phyloP scores from a whole-genome alignment of 768 basidiomycete species.

The Mycena belliarum region DNA sequence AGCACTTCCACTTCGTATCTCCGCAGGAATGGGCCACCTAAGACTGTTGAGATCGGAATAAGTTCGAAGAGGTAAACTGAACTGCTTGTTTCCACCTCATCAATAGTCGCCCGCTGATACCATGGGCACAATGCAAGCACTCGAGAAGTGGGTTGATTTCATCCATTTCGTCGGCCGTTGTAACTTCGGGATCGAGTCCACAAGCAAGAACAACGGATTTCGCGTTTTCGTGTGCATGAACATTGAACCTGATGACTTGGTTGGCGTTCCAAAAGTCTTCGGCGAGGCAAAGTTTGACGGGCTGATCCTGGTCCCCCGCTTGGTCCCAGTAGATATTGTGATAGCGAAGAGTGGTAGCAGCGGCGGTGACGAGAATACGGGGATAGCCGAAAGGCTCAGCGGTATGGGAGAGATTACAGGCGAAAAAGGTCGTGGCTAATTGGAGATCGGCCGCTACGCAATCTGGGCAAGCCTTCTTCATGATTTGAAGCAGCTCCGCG shows the following conservation, averaged over 20 bases:
- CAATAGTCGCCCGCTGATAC: neutral
- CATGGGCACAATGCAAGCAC: slow-evolving; percentile 9
- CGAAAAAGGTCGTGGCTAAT: slow-evolving; percentile 12
- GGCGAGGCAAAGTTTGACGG: neutral
- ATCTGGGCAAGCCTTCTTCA: neutral
- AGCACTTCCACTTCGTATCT: neutral
- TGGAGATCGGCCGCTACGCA: neutral
- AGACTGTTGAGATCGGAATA: neutral
- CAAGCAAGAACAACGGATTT: slow-evolving; percentile 5
- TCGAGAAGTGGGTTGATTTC: slow-evolving; percentile 11
- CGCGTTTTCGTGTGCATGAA: neutral
- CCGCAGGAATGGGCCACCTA: neutral
- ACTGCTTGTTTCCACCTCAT: slow-evolving; percentile 12
- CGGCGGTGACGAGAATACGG: neutral
- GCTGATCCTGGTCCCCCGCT: neutral
- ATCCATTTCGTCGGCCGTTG: slow-evolving; percentile 7
- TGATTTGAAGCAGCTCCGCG: slow-evolving; percentile 5
- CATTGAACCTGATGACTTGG: neutral
- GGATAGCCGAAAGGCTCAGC: neutral
- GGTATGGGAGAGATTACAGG: neutral
- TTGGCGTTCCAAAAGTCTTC: slow-evolving; percentile 4
- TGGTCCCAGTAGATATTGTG: no score
- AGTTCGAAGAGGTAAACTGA: neutral
- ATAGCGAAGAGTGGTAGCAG: neutral
- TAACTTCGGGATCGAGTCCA: slow-evolving; percentile 11